These are phyloP conservation scores for Annulohypoxylon truncatum DNA, from an alignment of 2,329 filamentous ascomycete genomes.

Conservation along the genomic window DNA sequence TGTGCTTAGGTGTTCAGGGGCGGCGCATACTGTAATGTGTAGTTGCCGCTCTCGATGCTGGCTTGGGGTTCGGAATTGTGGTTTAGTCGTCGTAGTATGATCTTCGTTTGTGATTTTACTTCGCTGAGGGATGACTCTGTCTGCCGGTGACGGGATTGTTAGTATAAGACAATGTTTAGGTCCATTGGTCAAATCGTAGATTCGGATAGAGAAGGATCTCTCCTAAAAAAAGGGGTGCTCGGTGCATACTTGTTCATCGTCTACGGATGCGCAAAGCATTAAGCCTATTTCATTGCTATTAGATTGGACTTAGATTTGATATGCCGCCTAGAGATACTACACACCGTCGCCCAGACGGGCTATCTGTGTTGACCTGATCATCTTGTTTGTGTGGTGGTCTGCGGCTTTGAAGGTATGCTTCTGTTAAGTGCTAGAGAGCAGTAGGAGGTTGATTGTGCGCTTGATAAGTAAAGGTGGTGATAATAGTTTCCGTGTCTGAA, in stretches of 20 bases:
- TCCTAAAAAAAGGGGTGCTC: conserved; percentile 51
- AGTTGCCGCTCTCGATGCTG: conserved; percentile 85
- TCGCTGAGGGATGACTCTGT: conserved; percentile 82
- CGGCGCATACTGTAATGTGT: conserved; percentile 81
- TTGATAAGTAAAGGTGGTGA: background rate
- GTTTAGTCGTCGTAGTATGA: conserved; percentile 87
- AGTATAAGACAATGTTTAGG: conserved; percentile 44
- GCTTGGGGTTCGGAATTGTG: conserved; percentile 91
- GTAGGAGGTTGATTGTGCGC: background rate
- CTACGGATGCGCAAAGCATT: conserved; percentile 93
- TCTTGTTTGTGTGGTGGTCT: conserved; percentile 52
- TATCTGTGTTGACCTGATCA: conserved; percentile 96
- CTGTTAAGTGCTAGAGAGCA: background rate
- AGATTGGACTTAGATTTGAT: conserved; percentile 32
- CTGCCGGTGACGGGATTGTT: conserved; percentile 40
- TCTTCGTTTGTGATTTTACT: conserved; percentile 90
- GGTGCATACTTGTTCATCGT: conserved; percentile 74
- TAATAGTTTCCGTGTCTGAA: conserved; percentile 42
- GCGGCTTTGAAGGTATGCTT: background rate
- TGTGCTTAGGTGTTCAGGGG: background rate
- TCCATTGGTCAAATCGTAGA: background rate
- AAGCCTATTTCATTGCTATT: conserved; percentile 70
- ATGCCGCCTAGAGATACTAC: conserved; percentile 21
- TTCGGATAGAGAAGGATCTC: background rate
- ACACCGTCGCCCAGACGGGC: conserved; percentile 85